Base-by-base conservation (phyloP, 2,329 filamentous ascomycete genomes). In the Clarireedia hainanense region DNA sequence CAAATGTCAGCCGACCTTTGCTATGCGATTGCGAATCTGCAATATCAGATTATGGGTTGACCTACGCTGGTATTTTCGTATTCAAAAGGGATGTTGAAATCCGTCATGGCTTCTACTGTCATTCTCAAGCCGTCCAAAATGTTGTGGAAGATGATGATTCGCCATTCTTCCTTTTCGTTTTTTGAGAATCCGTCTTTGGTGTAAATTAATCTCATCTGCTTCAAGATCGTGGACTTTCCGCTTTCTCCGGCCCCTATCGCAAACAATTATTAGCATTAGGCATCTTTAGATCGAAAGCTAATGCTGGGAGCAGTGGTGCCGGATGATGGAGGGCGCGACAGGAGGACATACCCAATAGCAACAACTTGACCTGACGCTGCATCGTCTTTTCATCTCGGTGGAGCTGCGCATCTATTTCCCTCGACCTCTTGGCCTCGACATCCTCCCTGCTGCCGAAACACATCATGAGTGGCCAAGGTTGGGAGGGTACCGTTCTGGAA, bases 201-300 rank as follows among this genome's bases (percentile, higher is more conserved):
- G 71, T 97, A 94, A 65, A 99, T 96, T 72, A 99, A 85, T 72
- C 92, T 92, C 94, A 99, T 97, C 78, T 97, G 92, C 76, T 97
- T 97, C 63, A 97, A 82, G 58, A 97, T 91, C 1, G 92, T 97
- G 7, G 92, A 96, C 74, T 97, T 97, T 63, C 92, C 89, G 57
- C 88, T 94, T 74, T 97, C 92, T 69, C 92, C 92, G 66, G 92
- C 92, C 72, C 92, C 91, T 96, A 42, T 52, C 50, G 42, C n/a
- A 26, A 40, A 48, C 20, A 20, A 43, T 43, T n/a, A 51, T 65
- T 61, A 66, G 61, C 54, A 46, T n/a, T 50, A 20, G 37, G 3
- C 14, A 47, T 40, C 12, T 6, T n/a, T 3, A 52, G 23, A 23
- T 48, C 24, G 49, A 2, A 17, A 6, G 23, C n/a, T 26, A 34